Conservation (phyloP, 148 eudicot species). For the Simmondsia chinensis region DNA sequence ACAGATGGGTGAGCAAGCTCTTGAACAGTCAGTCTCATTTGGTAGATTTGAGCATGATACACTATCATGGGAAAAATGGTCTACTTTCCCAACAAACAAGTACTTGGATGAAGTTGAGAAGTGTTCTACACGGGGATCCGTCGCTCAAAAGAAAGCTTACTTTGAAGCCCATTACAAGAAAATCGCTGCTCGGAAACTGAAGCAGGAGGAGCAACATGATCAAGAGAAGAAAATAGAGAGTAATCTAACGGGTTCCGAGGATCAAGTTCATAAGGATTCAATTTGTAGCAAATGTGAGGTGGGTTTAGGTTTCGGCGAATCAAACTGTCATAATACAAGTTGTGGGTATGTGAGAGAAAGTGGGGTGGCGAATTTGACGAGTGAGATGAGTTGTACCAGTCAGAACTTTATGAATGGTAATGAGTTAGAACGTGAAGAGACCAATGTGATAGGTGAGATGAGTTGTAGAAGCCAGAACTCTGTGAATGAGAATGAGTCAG, state of each 20-base stretch:
- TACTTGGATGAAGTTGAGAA: constrained; percentile 80
- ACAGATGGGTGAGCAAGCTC: too few species aligned
- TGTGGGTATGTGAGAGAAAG: too few species aligned
- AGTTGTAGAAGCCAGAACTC: too few species aligned
- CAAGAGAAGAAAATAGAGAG: constrained; percentile 33
- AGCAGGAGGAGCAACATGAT: constrained; percentile 47
- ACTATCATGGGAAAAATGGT: constrained; percentile 93
- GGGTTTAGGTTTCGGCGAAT: constrained; percentile 9
- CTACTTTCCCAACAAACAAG: constrained; percentile 52
- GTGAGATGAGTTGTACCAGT: constrained; percentile 7
- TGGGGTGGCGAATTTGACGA: constrained; percentile 4
- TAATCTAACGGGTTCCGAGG: constrained; percentile 11
- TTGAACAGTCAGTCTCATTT: constrained; percentile 69
- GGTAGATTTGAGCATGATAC: constrained; percentile 70
- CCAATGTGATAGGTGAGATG: not conserved
- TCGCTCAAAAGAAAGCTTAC: constrained; percentile 86
- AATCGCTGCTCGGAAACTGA: constrained; percentile 71
- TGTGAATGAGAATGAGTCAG: constrained; percentile 1
- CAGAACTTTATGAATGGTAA: not conserved
- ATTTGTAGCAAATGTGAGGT: constrained; percentile 5
- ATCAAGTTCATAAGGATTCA: constrained; percentile 9
- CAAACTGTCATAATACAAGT: not conserved
- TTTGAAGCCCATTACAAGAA: constrained; percentile 94
- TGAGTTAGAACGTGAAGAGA: constrained; percentile 7
- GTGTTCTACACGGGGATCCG: constrained; percentile 78